These are phyloP conservation scores for Bryoglossum gracile DNA, from an alignment of 495 filamentous ascomycete genomes.

Conservation along the genomic window DNA sequence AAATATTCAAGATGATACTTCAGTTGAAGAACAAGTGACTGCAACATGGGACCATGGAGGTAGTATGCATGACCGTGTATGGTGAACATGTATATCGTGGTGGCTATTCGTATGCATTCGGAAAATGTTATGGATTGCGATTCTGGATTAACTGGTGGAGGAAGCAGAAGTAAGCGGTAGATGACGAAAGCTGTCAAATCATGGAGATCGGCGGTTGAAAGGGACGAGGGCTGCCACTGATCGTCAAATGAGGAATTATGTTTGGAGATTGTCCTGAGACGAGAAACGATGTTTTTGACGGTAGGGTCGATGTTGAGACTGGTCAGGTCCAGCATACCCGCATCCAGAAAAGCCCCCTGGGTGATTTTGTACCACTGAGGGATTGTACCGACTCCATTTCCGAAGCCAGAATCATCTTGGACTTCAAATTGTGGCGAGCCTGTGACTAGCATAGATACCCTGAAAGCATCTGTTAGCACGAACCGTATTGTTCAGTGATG, in stretches of 20 bases:
- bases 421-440: constrained; percentile 41
- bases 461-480: constrained; percentile 19
- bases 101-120: constrained; percentile 39
- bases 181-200: constrained; percentile 44
- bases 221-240: constrained; percentile 16
- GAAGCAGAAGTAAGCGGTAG: constrained; percentile 35
- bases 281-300: constrained; percentile 33
- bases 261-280: constrained; percentile 36
- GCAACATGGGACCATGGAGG: constrained; percentile 36
- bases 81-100: constrained; percentile 42
- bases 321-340: constrained; percentile 17
- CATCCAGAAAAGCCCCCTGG: neutral
- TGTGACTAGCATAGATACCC: constrained; percentile 46
- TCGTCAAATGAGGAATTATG: constrained; percentile 2
- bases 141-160: constrained; percentile 7
- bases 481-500: neutral
- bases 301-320: constrained; percentile 26
- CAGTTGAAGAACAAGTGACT: constrained; percentile 29
- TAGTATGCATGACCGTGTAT: constrained; percentile 45
- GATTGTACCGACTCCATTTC: constrained; percentile 39
- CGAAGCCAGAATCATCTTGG: constrained; percentile 40
- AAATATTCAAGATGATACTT: constrained; percentile 26
- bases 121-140: constrained; percentile 25
- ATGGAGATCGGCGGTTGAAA: constrained; percentile 34
- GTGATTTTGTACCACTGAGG: constrained; percentile 35